Evolutionary conservation across 1,284 basidiomycete genomes (phyloP).

Genomic region (Ustilago lituana): DNA sequence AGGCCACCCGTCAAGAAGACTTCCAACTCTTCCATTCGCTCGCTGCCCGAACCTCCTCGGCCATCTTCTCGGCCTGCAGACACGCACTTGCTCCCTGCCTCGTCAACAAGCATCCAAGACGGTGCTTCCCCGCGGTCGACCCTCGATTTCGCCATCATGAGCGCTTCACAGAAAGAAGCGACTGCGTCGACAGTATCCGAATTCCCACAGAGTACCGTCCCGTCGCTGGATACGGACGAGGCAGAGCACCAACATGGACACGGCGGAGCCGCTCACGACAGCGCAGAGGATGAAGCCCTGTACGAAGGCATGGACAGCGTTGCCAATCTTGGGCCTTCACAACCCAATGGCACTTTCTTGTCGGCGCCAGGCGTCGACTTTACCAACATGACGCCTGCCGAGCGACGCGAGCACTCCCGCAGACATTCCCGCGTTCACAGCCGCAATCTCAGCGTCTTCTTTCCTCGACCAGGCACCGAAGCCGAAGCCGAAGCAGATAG

Average conservation of each 20-base stretch:
- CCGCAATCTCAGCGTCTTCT: constrained; percentile 64
- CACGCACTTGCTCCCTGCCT: neutral
- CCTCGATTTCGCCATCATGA: constrained; percentile 7
- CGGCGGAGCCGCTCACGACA: neutral
- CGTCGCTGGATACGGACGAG: neutral
- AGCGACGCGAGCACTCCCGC: constrained; percentile 63
- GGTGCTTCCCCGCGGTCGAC: neutral
- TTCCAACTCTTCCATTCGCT: constrained; percentile 32
- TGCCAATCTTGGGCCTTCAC: constrained; percentile 22
- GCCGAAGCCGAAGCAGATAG: constrained; percentile 56
- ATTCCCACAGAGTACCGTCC: neutral
- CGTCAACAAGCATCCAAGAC: neutral
- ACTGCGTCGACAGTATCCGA: neutral
- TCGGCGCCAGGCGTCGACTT: constrained; percentile 15
- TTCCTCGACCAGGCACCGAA: constrained; percentile 63
- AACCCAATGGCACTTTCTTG: neutral
- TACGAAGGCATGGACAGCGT: constrained; percentile 46
- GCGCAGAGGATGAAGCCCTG: constrained; percentile 31
- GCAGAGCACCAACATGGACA: neutral
- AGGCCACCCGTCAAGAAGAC: constrained; percentile 27
- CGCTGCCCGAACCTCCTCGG: constrained; percentile 27
- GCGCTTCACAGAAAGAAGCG: neutral
- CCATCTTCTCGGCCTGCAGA: neutral
- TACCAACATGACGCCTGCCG: constrained; percentile 53
- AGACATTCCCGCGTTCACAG: constrained; percentile 57